These are phyloP conservation scores for Austropuccinia psidii DNA, from an alignment of 1,284 basidiomycete species.

Conservation along the genomic window DNA sequence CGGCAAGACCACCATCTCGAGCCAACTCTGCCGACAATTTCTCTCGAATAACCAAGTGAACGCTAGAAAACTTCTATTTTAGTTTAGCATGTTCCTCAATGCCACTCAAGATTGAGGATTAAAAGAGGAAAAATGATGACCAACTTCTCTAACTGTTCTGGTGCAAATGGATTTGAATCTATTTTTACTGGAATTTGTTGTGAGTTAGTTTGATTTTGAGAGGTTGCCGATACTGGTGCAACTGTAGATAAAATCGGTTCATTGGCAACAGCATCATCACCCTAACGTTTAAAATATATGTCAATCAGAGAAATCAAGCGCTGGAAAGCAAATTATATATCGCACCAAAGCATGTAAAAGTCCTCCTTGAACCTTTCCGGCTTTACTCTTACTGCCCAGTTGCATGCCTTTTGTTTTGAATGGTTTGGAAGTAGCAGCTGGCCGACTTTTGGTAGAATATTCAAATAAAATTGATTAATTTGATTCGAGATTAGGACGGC, in stretches of 20 bases:
- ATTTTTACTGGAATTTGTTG: not conserved
- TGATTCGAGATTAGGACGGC: slow-evolving; percentile 56
- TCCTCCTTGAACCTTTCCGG: slow-evolving; percentile 82
- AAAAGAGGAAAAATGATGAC: not conserved
- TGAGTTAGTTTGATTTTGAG: not conserved
- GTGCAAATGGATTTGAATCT: slow-evolving; percentile 34
- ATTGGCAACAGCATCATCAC: slow-evolving; percentile 13
- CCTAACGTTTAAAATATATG: not conserved
- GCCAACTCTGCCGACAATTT: slow-evolving; percentile 68
- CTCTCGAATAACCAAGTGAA: slow-evolving; percentile 81
- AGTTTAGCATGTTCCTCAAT: not conserved
- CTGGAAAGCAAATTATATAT: not conserved
- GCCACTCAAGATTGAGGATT: not conserved
- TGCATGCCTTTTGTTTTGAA: slow-evolving; percentile 98
- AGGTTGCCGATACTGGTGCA: too few relatives aligned
- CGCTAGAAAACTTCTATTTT: slow-evolving; percentile 51
- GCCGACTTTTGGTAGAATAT: slow-evolving; percentile 56
- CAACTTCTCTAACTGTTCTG: slow-evolving; percentile 27
- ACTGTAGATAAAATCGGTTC: too few relatives aligned
- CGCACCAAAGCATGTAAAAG: slow-evolving; percentile 74
- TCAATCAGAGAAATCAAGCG: not conserved
- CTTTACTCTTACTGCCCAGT: slow-evolving; percentile 58
- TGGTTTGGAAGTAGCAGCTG: slow-evolving; percentile 57
- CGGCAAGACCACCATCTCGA: slow-evolving; percentile 72
- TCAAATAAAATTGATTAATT: slow-evolving; percentile 56